phyloP scores from a whole-genome alignment of 192 early-diverging fungal genomes.

The Endogone sp. region DNA sequence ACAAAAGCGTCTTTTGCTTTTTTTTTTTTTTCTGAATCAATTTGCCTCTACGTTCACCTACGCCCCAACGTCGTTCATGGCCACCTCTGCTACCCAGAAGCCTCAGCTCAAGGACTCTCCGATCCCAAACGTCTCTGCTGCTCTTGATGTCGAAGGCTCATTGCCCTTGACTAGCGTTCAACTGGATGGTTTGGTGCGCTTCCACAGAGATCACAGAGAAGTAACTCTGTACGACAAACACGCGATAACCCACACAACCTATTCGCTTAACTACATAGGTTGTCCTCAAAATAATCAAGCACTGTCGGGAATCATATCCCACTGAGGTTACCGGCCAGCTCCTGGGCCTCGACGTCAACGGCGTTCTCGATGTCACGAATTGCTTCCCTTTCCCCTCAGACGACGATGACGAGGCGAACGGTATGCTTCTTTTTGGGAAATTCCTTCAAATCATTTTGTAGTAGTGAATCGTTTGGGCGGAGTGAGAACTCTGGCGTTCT shows the following conservation, averaged over 20 bases:
- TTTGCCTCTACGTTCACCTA: no score
- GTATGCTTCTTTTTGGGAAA: conserved; percentile 31
- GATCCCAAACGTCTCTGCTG: background rate
- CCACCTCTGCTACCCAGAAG: no score
- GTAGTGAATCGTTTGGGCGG: no score
- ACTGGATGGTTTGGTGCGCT: background rate
- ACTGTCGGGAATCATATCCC: conserved; percentile 82
- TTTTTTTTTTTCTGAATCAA: no score
- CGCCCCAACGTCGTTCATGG: no score
- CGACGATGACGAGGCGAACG: conserved; percentile 45
- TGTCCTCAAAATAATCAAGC: conserved; percentile 97
- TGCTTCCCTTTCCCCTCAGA: conserved; percentile 77
- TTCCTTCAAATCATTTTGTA: background rate
- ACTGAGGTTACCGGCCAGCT: conserved; percentile 85
- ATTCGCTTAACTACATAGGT: no score
- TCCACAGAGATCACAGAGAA: no score
- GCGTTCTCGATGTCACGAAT: conserved; percentile 90
- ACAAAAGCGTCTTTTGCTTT: no score
- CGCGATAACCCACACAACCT: no score
- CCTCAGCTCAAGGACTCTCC: background rate
- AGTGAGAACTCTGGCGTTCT: no score
- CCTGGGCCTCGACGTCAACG: conserved; percentile 88
- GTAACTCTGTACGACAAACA: no score
- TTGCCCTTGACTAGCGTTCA: background rate
- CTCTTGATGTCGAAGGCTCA: background rate